These are phyloP conservation scores for Closterium sp. DNA, from an alignment of 139 green algal species.

Conservation along the genomic window DNA sequence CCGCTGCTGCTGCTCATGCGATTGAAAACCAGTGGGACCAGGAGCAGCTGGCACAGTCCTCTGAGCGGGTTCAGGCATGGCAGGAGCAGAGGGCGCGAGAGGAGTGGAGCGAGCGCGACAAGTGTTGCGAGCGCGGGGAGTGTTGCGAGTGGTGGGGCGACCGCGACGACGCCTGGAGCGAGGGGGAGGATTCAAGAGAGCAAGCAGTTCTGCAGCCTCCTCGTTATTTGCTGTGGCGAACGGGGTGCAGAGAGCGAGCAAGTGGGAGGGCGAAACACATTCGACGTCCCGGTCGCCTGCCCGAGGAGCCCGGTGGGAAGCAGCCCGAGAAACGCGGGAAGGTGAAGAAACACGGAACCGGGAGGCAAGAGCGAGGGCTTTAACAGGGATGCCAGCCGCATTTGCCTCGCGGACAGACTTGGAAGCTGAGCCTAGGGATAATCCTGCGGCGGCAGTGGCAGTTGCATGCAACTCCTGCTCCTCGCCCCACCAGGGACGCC, in stretches of 20 bases:
- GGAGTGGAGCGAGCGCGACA: background rate
- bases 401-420: background rate
- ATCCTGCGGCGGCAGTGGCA: background rate
- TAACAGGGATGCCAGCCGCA: background rate
- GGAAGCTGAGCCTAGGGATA: background rate
- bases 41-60: background rate
- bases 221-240: no score
- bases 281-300: no score
- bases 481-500: background rate
- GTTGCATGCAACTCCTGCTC: background rate
- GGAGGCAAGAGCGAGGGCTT: background rate
- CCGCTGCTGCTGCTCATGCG: background rate
- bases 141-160: no score
- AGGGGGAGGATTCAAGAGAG: no score
- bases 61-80: background rate
- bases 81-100: background rate
- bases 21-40: background rate
- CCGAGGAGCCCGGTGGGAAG: background rate
- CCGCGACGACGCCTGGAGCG: no score
- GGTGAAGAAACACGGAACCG: background rate
- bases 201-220: no score
- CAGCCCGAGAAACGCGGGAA: background rate
- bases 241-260: no score
- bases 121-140: no score
- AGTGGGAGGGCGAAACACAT: no score